Evolutionary conservation across 495 filamentous ascomycete genomes (phyloP).

Genomic region (Chaetomium fimeti): DNA sequence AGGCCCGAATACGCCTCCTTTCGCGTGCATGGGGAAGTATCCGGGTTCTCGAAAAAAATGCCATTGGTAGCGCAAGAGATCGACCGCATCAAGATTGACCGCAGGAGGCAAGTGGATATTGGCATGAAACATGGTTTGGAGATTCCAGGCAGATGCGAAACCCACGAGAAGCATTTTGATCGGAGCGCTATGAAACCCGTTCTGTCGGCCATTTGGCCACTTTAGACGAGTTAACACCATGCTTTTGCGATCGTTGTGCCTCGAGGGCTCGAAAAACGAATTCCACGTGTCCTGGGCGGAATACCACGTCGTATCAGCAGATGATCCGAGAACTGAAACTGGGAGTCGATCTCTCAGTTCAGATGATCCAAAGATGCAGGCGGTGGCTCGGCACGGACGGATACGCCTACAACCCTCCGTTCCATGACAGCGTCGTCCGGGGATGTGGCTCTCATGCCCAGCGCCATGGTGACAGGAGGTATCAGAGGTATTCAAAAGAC

Average conservation of each 20-base stretch:
- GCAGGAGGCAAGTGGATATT: conserved; percentile 18
- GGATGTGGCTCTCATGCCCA: too few species aligned
- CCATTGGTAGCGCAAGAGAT: not conserved
- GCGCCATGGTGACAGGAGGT: not conserved
- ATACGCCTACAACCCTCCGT: not conserved
- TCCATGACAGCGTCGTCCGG: not conserved
- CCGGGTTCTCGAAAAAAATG: not conserved
- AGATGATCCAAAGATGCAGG: not conserved
- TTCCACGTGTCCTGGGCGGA: conserved; percentile 25
- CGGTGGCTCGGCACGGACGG: not conserved
- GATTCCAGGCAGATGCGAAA: conserved; percentile 23
- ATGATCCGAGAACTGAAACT: conserved; percentile 6
- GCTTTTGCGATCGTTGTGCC: conserved; percentile 14
- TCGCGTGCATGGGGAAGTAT: not conserved
- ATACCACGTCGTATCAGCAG: conserved; percentile 25
- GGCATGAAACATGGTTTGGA: conserved; percentile 24
- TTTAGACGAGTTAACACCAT: conserved; percentile 8
- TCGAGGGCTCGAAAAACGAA: not conserved
- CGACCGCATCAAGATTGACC: conserved; percentile 5
- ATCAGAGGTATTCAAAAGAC: too few species aligned
- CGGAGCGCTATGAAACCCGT: conserved; percentile 23
- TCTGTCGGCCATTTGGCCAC: conserved; percentile 8
- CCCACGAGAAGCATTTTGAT: conserved; percentile 15
- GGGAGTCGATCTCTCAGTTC: not conserved
- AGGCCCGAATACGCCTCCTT: conserved; percentile 5